Evolutionary conservation across 495 filamentous ascomycete genomes (phyloP).

Genomic region (Penicillium diatomitis): DNA sequence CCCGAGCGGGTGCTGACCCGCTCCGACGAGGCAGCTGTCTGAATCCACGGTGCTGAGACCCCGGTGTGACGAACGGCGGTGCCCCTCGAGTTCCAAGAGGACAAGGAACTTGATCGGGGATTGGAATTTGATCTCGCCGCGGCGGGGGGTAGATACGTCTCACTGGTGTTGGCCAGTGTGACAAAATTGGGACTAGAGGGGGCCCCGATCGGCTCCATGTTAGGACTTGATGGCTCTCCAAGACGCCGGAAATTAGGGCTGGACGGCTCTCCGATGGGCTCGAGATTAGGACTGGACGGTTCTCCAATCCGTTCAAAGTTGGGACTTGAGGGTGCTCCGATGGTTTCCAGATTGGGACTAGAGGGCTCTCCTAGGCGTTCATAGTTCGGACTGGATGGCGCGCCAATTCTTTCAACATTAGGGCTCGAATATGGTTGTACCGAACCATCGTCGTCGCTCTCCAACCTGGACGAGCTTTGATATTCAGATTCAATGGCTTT

Average conservation of each 20-base stretch:
- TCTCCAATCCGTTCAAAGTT: slow-evolving; percentile 13
- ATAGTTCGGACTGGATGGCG: slow-evolving; percentile 41
- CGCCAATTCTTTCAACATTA: slow-evolving; percentile 33
- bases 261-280: slow-evolving; percentile 35
- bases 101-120: slow-evolving; percentile 35
- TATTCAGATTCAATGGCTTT: slow-evolving; percentile 30
- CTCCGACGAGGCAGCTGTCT: slow-evolving; percentile 28
- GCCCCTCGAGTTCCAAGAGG: slow-evolving; percentile 40
- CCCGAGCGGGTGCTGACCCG: slow-evolving; percentile 29
- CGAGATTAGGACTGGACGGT: slow-evolving; percentile 33
- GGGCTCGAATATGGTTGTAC: slow-evolving; percentile 31
- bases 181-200: slow-evolving; percentile 30
- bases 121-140: slow-evolving; percentile 30
- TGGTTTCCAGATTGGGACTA: slow-evolving; percentile 35
- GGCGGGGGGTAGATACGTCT: slow-evolving; percentile 14
- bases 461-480: slow-evolving; percentile 14
- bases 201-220: slow-evolving; percentile 34
- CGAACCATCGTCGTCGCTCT: slow-evolving; percentile 8
- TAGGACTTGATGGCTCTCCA: slow-evolving; percentile 37
- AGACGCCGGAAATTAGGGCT: slow-evolving; percentile 36
- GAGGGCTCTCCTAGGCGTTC: slow-evolving; percentile 30
- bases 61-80: slow-evolving; percentile 37
- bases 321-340: slow-evolving; percentile 33
- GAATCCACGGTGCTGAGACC: slow-evolving; percentile 26
- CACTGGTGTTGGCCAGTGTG: no score